Base-by-base conservation (phyloP, 2,329 filamentous ascomycete genomes). In the Botrytis tulipae region DNA sequence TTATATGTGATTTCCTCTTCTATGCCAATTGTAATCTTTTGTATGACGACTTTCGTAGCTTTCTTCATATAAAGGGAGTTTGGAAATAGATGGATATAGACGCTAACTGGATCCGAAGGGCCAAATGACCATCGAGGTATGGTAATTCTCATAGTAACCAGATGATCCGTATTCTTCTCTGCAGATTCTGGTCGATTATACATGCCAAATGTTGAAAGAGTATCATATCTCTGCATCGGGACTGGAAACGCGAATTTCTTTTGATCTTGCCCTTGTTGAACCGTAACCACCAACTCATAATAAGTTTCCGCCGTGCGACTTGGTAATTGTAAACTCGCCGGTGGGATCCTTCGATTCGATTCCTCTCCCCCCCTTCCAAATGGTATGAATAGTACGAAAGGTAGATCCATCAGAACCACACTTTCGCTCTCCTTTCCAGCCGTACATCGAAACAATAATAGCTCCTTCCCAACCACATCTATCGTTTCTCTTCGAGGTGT, bases 1-100 rank as follows among this genome's bases (percentile, higher is more conserved):
- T 99, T 98, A 84, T 93, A 99, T n/a, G 96, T 97, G 74, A 98
- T 97, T 81, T 98, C 95, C 83, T 99, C 96, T 80, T 98, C 96
- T 78, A 99, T 97, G 20, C 90, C 90, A 60, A 98, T 91, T 1
- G 94, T 97, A 78, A 99, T 96, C 80, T 96, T 96, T 80, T 95
- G 92, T 80, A 99, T 97, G 61, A 93, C 95, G 71, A 98, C 95
- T 81, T 93, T 93, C 81, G 91, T 93, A 66, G 95, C 95, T 83
- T 98, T 98, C 81, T 85, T 90, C 82, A 96, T 85, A 93, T 93
- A 98, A 82, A 98, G 94, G 44, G 91, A 91, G 79, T 98, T 98
- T 22, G 96, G 96, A 14, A 92, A 92, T 35, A 99, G 84, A 82
- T 97, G 97, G 82, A 99, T 95, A 82, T 97, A 98, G 70, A 98